Conservation (phyloP, 2,329 filamentous ascomycete genomes). For the Monilinia polystroma region DNA sequence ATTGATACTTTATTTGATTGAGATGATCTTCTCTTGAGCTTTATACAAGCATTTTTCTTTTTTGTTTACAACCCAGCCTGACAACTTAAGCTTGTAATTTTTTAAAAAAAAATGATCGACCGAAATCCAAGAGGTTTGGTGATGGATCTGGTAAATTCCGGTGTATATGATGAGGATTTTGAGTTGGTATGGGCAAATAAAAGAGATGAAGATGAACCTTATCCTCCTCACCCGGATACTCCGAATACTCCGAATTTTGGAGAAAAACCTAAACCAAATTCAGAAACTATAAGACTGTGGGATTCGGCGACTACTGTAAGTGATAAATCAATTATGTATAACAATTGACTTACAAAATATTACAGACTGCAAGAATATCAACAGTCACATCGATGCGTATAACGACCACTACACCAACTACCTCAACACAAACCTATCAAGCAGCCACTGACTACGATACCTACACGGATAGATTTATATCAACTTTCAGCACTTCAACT, state of each 20-base stretch:
- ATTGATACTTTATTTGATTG: background rate
- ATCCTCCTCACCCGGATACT: background rate
- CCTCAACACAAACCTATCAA: slow-evolving; percentile 3
- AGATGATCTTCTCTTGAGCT: background rate
- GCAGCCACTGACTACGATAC: background rate
- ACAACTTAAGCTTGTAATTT: background rate
- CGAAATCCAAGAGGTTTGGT: slow-evolving; percentile 4
- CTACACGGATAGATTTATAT: background rate
- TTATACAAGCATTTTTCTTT: background rate
- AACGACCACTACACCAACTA: background rate
- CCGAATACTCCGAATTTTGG: background rate
- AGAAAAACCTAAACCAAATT: background rate
- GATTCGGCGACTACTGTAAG: slow-evolving; percentile 10
- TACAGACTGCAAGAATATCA: background rate
- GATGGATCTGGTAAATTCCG: slow-evolving; percentile 5
- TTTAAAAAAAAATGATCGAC: slow-evolving; percentile 1
- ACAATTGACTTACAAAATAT: background rate
- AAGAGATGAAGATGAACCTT: slow-evolving; percentile 8
- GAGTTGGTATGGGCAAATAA: slow-evolving; percentile 16
- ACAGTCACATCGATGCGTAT: background rate
- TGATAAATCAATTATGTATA: background rate
- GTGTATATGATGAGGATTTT: slow-evolving; percentile 14
- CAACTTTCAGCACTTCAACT: background rate
- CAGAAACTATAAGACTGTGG: background rate
- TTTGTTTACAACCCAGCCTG: background rate